These are phyloP conservation scores for Fragilariopsis cylindrus DNA, from an alignment of 108 stramenopile species.

Conservation along the genomic window DNA sequence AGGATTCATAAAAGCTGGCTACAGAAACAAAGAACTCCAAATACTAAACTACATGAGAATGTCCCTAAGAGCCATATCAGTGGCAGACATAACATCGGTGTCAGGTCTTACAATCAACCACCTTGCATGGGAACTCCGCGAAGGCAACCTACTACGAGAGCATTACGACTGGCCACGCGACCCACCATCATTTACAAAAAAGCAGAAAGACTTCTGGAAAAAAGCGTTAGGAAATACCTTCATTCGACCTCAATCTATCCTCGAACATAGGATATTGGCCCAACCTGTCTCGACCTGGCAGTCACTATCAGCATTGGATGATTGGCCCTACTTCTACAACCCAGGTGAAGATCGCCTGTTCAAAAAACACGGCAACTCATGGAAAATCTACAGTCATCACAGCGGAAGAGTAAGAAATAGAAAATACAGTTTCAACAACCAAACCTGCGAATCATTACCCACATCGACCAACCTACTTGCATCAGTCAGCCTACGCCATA, in stretches of 20 bases:
- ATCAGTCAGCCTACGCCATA: no score
- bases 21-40: not conserved
- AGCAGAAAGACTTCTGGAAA: not conserved
- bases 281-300: no score
- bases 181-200: not conserved
- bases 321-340: no score
- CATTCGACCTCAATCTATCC: not conserved
- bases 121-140: not conserved
- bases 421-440: no score
- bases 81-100: slow-evolving; percentile 11
- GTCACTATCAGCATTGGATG: no score
- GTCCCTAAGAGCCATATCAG: not conserved
- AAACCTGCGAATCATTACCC: no score
- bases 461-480: no score
- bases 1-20: not conserved
- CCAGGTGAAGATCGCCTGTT: no score
- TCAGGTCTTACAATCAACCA: not conserved
- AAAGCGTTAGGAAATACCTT: not conserved
- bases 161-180: slow-evolving; percentile 2
- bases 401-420: no score
- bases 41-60: not conserved
- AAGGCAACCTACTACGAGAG: not conserved
- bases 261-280: no score
- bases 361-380: no score
- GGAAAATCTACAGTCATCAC: no score